Base-by-base conservation (phyloP, 108 stramenopile species). In the Ochromonas danica region DNA sequence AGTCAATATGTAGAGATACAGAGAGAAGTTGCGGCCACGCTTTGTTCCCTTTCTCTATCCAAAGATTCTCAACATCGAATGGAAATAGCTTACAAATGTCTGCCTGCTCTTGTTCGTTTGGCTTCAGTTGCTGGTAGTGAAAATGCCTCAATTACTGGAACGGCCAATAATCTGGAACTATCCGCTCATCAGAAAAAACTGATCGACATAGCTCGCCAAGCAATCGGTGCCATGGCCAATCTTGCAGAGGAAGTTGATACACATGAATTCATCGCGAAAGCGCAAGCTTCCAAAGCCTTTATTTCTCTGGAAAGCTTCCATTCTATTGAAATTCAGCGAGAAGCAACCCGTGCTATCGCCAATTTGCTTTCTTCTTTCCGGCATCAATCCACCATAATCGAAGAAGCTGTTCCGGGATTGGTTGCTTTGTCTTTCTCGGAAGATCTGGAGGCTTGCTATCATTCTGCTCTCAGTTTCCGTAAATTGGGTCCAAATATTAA, bases 171-270 rank as follows among this genome's bases (percentile, higher is more conserved):
- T 51, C 22, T 51, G 45, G 63, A 67, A 25, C 17, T 17, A 10
- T 10, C 10, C 51, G 51, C 51, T 22, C 17, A 57, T 10, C 17
- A 10, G 17, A 22, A 10, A 22, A 10, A 22, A 10, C 51, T 57
- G 51, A 10, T 57, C 51, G 51, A 57, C 51, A 33, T 67, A 6
- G 88, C 89, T 22, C 83, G 88, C 40, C 86, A 90, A 40, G 86
- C 89, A 62, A 78, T 92, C 42, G 89, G 90, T 14, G 81, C 90
- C 1, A 78, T 93, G 6, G 92, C 90, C 28, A 92, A 91, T 79
- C 40, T 93, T 31, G 90, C 91, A 0, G 92, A 92, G 71, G 91
- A 92, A 43, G 79, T 90, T 42, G 85, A 87, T 3, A 91, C 91
- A 43, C 92, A 93, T 82, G 80, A 70, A 40, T 42, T 40, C 42